Conservation (phyloP, 805 yeast genomes). For the Pichia californica region DNA sequence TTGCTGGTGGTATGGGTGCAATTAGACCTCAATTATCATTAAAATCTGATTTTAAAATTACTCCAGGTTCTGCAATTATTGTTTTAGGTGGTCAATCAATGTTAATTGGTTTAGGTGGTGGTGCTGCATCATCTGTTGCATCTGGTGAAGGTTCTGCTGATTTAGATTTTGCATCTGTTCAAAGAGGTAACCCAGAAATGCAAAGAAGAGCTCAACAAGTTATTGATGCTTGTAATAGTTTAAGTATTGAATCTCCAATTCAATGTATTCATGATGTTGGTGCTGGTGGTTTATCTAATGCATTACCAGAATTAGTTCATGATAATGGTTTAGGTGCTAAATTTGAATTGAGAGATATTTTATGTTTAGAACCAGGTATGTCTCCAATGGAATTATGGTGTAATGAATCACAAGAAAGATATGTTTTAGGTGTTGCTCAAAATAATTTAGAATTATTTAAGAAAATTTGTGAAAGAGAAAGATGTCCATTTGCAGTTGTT, state of each 20-base stretch:
- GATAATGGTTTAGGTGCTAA: conserved; percentile 94
- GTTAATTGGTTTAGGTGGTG: conserved; percentile 99
- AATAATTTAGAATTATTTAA: conserved; percentile 66
- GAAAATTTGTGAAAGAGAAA: conserved; percentile 84
- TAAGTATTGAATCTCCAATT: conserved; percentile 70
- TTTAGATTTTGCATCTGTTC: conserved; percentile 97
- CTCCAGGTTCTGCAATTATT: conserved; percentile 86
- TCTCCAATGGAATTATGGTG: conserved; percentile 99
- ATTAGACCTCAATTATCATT: conserved; percentile 89
- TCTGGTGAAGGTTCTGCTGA: conserved; percentile 96
- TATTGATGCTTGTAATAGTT: conserved; percentile 85
- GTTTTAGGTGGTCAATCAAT: conserved; percentile 97
- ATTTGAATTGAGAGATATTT: conserved; percentile 85
- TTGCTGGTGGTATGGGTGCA: conserved; percentile 99
- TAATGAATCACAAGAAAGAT: conserved; percentile 98
- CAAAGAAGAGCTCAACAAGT: conserved; percentile 99
- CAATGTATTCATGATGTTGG: conserved; percentile 98
- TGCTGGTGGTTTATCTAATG: conserved; percentile 98
- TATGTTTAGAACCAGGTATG: conserved; percentile 94
- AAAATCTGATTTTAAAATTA: conserved; percentile 70
- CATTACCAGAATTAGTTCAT: conserved; percentile 94
- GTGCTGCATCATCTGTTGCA: conserved; percentile 97
- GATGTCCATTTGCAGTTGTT: conserved; percentile 94
- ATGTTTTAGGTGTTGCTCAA: conserved; percentile 86
- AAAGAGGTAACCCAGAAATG: conserved; percentile 99